A percentile compares a stretch with the other conserved stretches of the same genome.
Conservation (phyloP, 2,329 filamentous ascomycete genomes). For the Trichoderma harzianum region DNA sequence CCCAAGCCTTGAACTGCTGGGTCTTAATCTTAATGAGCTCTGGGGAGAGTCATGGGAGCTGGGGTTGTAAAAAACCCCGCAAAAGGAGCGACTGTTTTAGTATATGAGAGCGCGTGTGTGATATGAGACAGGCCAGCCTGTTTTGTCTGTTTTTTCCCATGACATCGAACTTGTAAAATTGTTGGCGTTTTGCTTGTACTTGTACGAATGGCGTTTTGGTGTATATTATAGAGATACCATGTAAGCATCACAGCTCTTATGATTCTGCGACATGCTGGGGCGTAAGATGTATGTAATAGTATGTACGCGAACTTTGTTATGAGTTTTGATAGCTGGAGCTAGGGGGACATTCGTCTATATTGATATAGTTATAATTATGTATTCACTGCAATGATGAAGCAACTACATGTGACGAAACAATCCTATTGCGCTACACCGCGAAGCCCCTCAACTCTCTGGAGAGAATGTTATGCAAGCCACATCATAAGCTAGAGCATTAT, state of each 20-base stretch:
- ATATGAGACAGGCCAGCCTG: background rate
- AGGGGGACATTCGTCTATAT: background rate
- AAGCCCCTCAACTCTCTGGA: background rate
- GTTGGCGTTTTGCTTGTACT: background rate
- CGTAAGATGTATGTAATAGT: background rate
- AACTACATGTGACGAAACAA: background rate
- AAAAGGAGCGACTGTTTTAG: background rate
- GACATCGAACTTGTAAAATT: background rate
- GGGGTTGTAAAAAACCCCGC: constrained; percentile 25
- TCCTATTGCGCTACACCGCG: background rate
- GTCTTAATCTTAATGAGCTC: constrained; percentile 53
- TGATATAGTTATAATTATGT: background rate
- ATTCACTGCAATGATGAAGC: background rate
- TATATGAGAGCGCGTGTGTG: background rate
- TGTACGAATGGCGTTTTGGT: constrained; percentile 11
- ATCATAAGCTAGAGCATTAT: background rate
- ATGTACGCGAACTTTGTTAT: background rate
- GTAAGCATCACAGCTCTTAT: constrained; percentile 15
- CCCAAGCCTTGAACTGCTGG: constrained; percentile 51
- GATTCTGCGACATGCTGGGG: background rate
- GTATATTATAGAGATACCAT: constrained; percentile 22
- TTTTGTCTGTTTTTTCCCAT: background rate
- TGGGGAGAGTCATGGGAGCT: constrained; percentile 51
- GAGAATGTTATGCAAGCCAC: background rate
- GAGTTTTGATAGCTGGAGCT: background rate